Conservation (phyloP, 2,329 filamentous ascomycete species). For the Westerdykella ornata region DNA sequence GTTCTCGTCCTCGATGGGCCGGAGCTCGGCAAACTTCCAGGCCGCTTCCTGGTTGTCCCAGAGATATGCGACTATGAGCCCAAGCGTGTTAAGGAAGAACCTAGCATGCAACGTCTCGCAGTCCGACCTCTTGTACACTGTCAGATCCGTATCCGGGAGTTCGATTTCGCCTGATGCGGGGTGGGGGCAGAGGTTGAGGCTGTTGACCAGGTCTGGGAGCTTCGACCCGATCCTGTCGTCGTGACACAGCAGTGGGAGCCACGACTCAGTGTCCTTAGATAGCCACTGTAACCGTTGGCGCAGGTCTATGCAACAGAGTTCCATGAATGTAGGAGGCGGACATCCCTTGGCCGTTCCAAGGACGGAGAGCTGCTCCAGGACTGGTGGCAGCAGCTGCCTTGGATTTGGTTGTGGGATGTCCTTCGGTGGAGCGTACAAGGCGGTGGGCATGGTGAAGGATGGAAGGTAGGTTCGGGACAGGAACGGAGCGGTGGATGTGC, state of each 20-base stretch:
- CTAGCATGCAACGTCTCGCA: slow-evolving; percentile 67
- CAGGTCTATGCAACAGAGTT: too few species aligned
- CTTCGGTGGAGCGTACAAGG: too few species aligned
- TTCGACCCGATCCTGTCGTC: slow-evolving; percentile 51
- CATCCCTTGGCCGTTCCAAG: too few species aligned
- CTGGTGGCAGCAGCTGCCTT: slow-evolving; percentile 52
- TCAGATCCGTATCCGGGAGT: slow-evolving; percentile 58
- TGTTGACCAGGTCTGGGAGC: slow-evolving; percentile 56
- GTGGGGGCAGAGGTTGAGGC: slow-evolving; percentile 66
- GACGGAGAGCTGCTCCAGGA: slow-evolving; percentile 58
- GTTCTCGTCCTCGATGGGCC: slow-evolving; percentile 49
- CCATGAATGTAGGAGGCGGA: too few species aligned
- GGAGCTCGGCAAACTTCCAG: slow-evolving; percentile 68
- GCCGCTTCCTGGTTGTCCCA: slow-evolving; percentile 57
- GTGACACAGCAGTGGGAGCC: slow-evolving; percentile 69
- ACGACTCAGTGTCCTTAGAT: slow-evolving; percentile 50
- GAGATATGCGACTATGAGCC: slow-evolving; percentile 58
- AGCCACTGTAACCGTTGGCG: slow-evolving; percentile 56
- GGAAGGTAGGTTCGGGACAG: neutral
- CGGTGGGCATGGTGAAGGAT: neutral
- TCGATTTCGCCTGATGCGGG: slow-evolving; percentile 75
- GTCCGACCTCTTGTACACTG: slow-evolving; percentile 63
- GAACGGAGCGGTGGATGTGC: too few species aligned
- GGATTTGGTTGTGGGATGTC: slow-evolving; percentile 50
- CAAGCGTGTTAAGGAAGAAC: slow-evolving; percentile 55